Base-by-base conservation (phyloP, 129 eudicot species). In the Helianthus tuberosus region DNA sequence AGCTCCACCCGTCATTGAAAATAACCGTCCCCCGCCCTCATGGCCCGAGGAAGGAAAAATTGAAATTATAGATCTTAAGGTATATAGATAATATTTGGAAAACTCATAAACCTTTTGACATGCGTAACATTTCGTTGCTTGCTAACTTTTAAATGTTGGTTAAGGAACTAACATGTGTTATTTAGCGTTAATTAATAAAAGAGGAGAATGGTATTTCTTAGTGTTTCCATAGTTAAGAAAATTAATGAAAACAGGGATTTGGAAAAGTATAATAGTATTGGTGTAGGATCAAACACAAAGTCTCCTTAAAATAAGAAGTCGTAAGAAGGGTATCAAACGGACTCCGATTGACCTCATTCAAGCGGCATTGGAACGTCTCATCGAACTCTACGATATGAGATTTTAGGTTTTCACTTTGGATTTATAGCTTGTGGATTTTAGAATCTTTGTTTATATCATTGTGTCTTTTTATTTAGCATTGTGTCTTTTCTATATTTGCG, bases 41-140 rank as follows among this genome's bases (percentile, higher is more conserved):
- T 95, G 99, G 99, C 99, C 99, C 1, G 89, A 83, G 69, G 79
- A 53, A 63, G 97, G 99, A 67, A 82, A 78, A 53, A 88, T 94
- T 67, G 86, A 91, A 79, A 84, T 94, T 53, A 84, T 75, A 15
- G 92, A 94, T 77, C 71, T 94, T 58, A 88, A 88, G 99, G 99
- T 94, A 81, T 36, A 6, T 52, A 35, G 17, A 57, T 44, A 17
- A 32, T 68, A 29, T 58, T 77, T 3, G n/a, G 15, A 57, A 68
- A 49, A 14, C 32, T 49, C 38, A 4, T 11, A n/a, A 15, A 55
- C 16, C 17, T 76, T 44, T 55, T 64, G 32, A 27, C 49, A 66
- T 43, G 73, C 66, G 12, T 23, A 52, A 5, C 48, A 20, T 72
- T 16, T 66, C 66, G 47, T 23, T 75, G n/a, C 55, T 43, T 75